Conservation (phyloP, 2,329 filamentous ascomycete species). For the Drechslerella coelobrocha region DNA sequence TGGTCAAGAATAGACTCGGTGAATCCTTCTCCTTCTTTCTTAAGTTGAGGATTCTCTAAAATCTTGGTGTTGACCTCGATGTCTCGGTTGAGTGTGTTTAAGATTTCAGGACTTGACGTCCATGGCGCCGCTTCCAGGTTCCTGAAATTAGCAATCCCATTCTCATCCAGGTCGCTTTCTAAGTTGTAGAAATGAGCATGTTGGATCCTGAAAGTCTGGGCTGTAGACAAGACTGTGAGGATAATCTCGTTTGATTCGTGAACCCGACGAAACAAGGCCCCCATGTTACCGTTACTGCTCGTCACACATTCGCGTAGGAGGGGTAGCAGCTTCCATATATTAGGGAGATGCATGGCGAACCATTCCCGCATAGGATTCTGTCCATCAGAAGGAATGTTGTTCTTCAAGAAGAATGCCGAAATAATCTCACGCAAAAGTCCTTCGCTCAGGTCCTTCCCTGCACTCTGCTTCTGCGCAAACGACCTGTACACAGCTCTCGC, state of each 20-base stretch:
- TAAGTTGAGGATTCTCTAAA: constrained; percentile 56
- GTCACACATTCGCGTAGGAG: constrained; percentile 30
- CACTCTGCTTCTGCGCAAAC: constrained; percentile 50
- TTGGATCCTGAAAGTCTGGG: constrained; percentile 68
- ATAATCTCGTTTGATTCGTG: constrained; percentile 80
- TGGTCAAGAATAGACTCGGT: constrained; percentile 63
- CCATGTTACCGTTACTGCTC: constrained; percentile 8
- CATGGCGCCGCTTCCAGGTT: constrained; percentile 78
- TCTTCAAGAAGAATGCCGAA: constrained; percentile 40
- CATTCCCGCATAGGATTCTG: constrained; percentile 44
- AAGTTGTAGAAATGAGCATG: constrained; percentile 77
- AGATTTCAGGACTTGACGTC: constrained; percentile 69
- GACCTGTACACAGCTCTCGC: constrained; percentile 76
- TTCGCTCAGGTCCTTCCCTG: constrained; percentile 50
- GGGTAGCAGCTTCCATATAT: constrained; percentile 42
- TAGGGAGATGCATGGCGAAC: constrained; percentile 49
- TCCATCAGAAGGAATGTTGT: constrained; percentile 18
- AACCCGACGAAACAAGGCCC: constrained; percentile 25
- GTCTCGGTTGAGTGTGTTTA: constrained; percentile 55
- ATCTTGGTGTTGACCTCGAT: constrained; percentile 53
- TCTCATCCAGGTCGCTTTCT: constrained; percentile 68
- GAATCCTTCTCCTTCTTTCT: constrained; percentile 35
- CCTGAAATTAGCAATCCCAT: constrained; percentile 71
- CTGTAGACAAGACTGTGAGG: constrained; percentile 56
- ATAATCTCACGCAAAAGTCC: constrained; percentile 52